Evolutionary conservation across 495 filamentous ascomycete genomes (phyloP).

Genomic region (Echria macrotheca): DNA sequence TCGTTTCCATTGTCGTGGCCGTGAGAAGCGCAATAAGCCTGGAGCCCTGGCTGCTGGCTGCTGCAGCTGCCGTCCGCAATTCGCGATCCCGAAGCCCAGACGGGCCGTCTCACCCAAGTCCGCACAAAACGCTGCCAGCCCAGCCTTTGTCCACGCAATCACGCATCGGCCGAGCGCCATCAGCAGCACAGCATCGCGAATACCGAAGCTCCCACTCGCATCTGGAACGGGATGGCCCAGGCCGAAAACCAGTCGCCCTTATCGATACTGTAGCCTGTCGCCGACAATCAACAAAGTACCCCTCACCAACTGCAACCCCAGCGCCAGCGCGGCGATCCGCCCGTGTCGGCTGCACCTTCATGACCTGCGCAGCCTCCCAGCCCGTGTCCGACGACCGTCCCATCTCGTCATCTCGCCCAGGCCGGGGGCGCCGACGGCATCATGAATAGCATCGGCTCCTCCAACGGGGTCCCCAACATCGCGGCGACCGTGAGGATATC

Average conservation of each 20-base stretch:
- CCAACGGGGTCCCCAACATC: constrained; percentile 10
- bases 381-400: constrained; percentile 6
- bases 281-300: constrained; percentile 14
- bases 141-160: constrained; percentile 5
- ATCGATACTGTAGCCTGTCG: constrained; percentile 24
- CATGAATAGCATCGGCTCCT: constrained; percentile 19
- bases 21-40: constrained; percentile 16
- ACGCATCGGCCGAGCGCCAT: neutral
- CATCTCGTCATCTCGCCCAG: constrained; percentile 8
- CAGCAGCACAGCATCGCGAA: constrained; percentile 1
- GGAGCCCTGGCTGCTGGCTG: constrained; percentile 9
- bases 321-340: neutral
- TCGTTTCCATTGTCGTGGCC: constrained; percentile 1
- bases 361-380: constrained; percentile 20
- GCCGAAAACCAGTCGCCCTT: constrained; percentile 15
- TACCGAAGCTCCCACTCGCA: too few species aligned
- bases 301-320: constrained; percentile 20
- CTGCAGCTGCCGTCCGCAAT: constrained; percentile 2
- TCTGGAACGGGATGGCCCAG: constrained; percentile 14
- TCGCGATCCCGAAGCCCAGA: constrained; percentile 1
- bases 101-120: constrained; percentile 12
- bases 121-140: constrained; percentile 3
- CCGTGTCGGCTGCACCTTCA: constrained; percentile 16
- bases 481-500: constrained; percentile 93
- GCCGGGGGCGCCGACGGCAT: constrained; percentile 21